Base-by-base conservation (phyloP, 1,284 basidiomycete genomes). In the Violaceomyces palustris region DNA sequence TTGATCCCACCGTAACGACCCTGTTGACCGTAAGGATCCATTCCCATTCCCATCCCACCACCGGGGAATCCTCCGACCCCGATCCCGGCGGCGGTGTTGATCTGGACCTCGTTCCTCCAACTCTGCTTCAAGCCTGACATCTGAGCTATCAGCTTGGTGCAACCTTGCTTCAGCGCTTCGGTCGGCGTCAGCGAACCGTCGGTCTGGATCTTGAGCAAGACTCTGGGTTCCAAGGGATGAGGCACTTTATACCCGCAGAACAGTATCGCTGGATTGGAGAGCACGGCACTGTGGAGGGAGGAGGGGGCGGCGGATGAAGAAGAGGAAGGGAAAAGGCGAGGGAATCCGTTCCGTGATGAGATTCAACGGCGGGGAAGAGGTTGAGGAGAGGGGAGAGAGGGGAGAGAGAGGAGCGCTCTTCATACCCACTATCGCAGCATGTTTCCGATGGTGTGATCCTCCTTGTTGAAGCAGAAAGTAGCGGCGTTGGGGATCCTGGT, bases 181-280 rank as follows among this genome's bases (percentile, higher is more conserved):
- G 87, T 81, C 0, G 93, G 91, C 17, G 91, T 87, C 36, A 85
- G 74, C 1, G 81, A 80, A 19, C 91, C 91, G 75, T 97, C 90
- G 1, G 91, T 96, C 76, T 97, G 93, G 50, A 97, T 84, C 74
- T 94, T 96, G 75, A 98, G 81, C 29, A 87, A 79, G 75, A 97
- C 93, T 67, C 90, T 82, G 7, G 93, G 91, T 57, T 96, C 88
- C 15, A 96, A 82, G 1, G 94, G 93, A 68, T 97, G 93, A 0
- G 93, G 91, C 28, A 93, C 89, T 78, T 92, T 91, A 82, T 97
- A 97, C 0, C 93, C 93, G 3, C 91, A 91, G 73, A 98, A 98
- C 49, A 93, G 82, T 6, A 73, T 64, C n/a, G 57, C 61, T 3
- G 67, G 63, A 28, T 67, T 57, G 28, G 61, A 50, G 4, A 73